Conservation (phyloP, 2,329 filamentous ascomycete genomes). For the Fusarium sp. region DNA sequence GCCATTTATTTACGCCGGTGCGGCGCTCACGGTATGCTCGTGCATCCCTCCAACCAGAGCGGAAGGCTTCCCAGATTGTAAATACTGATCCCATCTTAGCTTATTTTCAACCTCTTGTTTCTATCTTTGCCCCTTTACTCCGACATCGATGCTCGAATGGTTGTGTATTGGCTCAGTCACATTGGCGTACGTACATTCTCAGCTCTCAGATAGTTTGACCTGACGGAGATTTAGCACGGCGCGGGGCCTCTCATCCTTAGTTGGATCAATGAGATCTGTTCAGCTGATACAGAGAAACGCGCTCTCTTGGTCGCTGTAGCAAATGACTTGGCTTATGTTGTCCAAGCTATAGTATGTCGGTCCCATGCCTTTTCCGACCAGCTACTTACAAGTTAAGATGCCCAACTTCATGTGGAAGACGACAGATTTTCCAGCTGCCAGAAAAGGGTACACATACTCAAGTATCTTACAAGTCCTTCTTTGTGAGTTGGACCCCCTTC, state of each 20-base stretch:
- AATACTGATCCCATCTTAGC: not conserved
- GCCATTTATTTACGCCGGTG: constrained; percentile 33
- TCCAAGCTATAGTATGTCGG: constrained; percentile 29
- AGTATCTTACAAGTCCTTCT: constrained; percentile 18
- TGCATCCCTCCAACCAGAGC: not conserved
- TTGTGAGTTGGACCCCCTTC: not conserved
- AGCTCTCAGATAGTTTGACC: not conserved
- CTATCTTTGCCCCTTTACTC: constrained; percentile 30
- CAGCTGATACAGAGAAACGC: constrained; percentile 34
- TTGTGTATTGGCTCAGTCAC: constrained; percentile 35
- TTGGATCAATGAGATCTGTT: constrained; percentile 39
- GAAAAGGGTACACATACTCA: constrained; percentile 22
- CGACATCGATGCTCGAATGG: constrained; percentile 14
- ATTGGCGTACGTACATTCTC: constrained; percentile 28
- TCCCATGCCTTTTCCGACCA: not conserved
- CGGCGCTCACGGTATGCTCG: constrained; percentile 20
- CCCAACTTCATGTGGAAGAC: constrained; percentile 35
- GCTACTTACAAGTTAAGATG: not conserved
- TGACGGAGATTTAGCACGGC: constrained; percentile 7
- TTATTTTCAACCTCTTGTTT: constrained; percentile 20
- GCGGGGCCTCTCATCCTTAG: constrained; percentile 37
- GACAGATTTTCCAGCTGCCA: constrained; percentile 24
- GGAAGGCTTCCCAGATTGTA: not conserved
- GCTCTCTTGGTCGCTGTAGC: constrained; percentile 24
- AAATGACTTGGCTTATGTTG: constrained; percentile 28